These are phyloP conservation scores for Elongisporangium prolatum DNA, from an alignment of 352 stramenopile species.

Conservation along the genomic window DNA sequence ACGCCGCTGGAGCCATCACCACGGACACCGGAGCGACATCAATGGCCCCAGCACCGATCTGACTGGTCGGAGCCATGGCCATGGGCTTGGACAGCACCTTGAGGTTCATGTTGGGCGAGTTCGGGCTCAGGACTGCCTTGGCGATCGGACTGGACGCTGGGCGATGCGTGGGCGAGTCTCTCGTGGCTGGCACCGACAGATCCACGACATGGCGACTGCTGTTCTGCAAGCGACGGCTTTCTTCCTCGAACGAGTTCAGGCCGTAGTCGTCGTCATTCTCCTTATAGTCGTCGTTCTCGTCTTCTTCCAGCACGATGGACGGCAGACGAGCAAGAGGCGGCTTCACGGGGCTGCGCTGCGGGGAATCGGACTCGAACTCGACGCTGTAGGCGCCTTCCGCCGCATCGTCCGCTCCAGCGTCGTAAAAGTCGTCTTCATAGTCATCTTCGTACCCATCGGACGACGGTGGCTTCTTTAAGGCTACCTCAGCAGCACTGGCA, in stretches of 20 bases:
- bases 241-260: conserved; percentile 69
- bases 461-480: conserved; percentile 6
- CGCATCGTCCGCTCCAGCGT: conserved; percentile 7
- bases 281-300: conserved; percentile 10
- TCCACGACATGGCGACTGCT: conserved; percentile 48
- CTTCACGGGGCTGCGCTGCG: conserved; percentile 8
- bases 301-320: conserved; percentile 1
- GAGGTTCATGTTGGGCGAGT: conserved; percentile 34
- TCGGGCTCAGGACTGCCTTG: conserved; percentile 12
- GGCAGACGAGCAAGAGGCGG: neutral
- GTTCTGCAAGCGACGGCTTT: conserved; percentile 46
- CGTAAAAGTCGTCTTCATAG: conserved; percentile 32
- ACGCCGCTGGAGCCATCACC: neutral
- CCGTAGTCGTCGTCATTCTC: conserved; percentile 49
- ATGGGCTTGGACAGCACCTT: conserved; percentile 41
- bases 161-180: conserved; percentile 28
- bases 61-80: neutral
- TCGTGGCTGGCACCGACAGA: conserved; percentile 48
- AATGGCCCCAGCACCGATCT: neutral
- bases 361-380: conserved; percentile 57
- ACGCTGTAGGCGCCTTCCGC: conserved; percentile 57
- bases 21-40: neutral
- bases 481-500: neutral
- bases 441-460: conserved; percentile 20
- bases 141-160: conserved; percentile 7